Conservation (phyloP, 345 rosid genomes). For the Populus alba region DNA sequence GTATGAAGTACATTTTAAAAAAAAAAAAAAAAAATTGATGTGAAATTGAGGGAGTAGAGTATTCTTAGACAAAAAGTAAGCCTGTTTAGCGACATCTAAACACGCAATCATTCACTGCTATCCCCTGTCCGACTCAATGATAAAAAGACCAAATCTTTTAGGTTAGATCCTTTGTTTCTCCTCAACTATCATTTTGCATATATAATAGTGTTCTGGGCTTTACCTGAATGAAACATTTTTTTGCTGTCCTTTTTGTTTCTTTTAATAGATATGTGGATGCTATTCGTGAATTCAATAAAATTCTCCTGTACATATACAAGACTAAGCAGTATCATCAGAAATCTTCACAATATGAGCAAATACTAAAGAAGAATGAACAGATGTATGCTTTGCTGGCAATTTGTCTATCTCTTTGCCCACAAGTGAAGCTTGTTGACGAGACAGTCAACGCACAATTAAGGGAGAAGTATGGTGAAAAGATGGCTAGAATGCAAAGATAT, state of each 20-base stretch:
- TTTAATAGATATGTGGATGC: constrained; percentile 80
- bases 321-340: constrained; percentile 91
- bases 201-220: neutral
- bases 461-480: constrained; percentile 98
- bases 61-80: neutral
- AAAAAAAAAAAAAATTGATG: neutral
- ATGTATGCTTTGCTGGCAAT: constrained; percentile 94
- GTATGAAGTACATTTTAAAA: neutral
- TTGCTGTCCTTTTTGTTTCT: neutral
- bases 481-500: constrained; percentile 85
- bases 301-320: constrained; percentile 88
- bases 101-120: neutral
- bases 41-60: neutral
- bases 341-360: constrained; percentile 90
- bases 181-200: neutral
- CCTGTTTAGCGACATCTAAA: neutral
- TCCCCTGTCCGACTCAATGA: neutral
- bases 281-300: constrained; percentile 90
- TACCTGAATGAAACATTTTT: neutral
- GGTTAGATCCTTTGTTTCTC: neutral
- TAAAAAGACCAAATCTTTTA: neutral
- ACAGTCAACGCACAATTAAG: constrained; percentile 78
- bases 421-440: constrained; percentile 84
- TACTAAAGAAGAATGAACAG: constrained; percentile 96
- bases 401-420: constrained; percentile 89